Evolutionary conservation across 805 yeast species (phyloP).

Genomic region (Ogataea nakhonphanomensis): DNA sequence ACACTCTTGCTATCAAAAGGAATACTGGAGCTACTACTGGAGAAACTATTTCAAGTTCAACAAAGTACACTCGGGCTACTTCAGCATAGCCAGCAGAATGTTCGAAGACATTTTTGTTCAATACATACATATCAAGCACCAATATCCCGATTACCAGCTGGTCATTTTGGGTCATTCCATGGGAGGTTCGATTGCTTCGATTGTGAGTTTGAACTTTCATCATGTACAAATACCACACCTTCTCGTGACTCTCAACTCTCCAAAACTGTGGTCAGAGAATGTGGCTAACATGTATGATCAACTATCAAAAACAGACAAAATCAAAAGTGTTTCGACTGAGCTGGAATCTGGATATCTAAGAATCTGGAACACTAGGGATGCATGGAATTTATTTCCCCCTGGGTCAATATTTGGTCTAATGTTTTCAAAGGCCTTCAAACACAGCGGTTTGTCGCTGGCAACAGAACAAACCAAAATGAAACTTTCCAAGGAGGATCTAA

Average conservation of each 20-base stretch:
- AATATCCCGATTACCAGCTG: constrained; percentile 16
- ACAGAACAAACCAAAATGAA: constrained; percentile 17
- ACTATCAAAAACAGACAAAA: constrained; percentile 13
- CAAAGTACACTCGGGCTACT: constrained; percentile 22
- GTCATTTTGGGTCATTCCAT: constrained; percentile 21
- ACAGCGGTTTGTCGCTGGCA: constrained; percentile 22
- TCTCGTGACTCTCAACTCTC: constrained; percentile 20
- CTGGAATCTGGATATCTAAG: constrained; percentile 19
- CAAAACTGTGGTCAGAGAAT: constrained; percentile 20
- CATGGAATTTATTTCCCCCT: constrained; percentile 23
- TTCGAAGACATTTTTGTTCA: constrained; percentile 19
- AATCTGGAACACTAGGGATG: constrained; percentile 24
- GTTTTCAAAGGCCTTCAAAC: constrained; percentile 17
- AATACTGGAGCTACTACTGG: constrained; percentile 22
- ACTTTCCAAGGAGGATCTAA: constrained; percentile 10
- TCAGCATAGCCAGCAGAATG: constrained; percentile 18
- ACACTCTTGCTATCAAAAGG: constrained; percentile 8
- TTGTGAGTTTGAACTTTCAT: constrained; percentile 18
- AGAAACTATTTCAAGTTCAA: constrained; percentile 13
- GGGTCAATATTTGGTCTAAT: constrained; percentile 10
- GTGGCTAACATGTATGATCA: constrained; percentile 21
- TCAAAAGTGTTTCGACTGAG: constrained; percentile 9
- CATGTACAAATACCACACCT: constrained; percentile 15
- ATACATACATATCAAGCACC: constrained; percentile 10
- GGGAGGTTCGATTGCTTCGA: constrained; percentile 24